These are phyloP conservation scores for Croton laevigatus DNA, from an alignment of 441 rosid species.

Conservation along the genomic window DNA sequence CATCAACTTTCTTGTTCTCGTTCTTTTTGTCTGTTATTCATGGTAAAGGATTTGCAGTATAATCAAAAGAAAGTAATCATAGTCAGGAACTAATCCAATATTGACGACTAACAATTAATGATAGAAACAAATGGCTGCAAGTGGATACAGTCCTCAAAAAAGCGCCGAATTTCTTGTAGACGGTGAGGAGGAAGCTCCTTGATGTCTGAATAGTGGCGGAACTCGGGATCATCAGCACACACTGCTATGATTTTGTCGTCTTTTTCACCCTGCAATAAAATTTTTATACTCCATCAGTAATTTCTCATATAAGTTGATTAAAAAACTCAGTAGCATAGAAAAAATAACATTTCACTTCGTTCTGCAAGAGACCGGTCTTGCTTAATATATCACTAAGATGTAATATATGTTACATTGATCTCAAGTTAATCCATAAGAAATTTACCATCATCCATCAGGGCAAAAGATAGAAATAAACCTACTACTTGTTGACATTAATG, in stretches of 20 bases:
- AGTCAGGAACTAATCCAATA: not conserved
- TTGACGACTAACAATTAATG: not conserved
- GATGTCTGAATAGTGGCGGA: conserved; percentile 89
- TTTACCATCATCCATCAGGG: too few relatives aligned
- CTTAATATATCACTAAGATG: not conserved
- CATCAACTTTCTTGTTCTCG: conserved; percentile 94
- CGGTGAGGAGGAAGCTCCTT: conserved; percentile 97
- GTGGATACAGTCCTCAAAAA: conserved; percentile 98
- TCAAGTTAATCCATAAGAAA: not conserved
- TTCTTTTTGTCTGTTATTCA: conserved; percentile 80
- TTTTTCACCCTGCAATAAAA: conserved; percentile 72
- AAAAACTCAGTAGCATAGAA: not conserved
- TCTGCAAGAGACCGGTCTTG: not conserved
- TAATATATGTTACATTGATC: not conserved
- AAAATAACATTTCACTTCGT: not conserved
- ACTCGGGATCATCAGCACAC: conserved; percentile 98
- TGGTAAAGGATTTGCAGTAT: conserved; percentile 30
- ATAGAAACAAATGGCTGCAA: not conserved
- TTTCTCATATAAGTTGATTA: not conserved
- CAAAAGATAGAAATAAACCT: too few relatives aligned
- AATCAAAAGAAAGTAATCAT: not conserved
- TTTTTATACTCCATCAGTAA: conserved; percentile 5
- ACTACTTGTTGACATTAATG: too few relatives aligned
- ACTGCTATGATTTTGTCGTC: conserved; percentile 98
- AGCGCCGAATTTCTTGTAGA: conserved; percentile 94